Evolutionary conservation across 1,139 yeast species (phyloP).

Genomic region (Waltiozyma solani): DNA sequence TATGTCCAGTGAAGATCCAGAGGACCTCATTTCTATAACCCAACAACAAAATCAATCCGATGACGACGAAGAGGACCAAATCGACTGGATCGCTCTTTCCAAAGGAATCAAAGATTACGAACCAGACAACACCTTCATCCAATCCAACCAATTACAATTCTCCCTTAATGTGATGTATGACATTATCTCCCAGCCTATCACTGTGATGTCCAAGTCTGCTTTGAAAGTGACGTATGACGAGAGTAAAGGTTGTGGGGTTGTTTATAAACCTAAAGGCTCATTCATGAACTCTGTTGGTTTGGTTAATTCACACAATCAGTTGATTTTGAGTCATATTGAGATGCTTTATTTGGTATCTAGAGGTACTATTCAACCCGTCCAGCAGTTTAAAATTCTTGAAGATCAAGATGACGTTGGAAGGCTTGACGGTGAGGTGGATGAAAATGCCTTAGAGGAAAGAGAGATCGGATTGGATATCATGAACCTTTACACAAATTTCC

Average conservation of each 20-base stretch:
- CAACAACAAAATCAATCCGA: no score
- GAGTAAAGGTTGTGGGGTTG: neutral
- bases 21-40: no score
- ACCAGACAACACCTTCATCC: neutral
- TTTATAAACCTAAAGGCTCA: neutral
- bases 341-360: neutral
- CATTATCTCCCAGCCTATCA: neutral
- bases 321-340: neutral
- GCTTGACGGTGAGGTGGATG: no score
- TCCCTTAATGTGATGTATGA: neutral
- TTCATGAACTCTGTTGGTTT: neutral
- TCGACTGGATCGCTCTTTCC: conserved; percentile 1
- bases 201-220: neutral
- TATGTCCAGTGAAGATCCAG: neutral
- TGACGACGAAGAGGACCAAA: neutral
- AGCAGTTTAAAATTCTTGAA: neutral
- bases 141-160: neutral
- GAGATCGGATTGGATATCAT: neutral
- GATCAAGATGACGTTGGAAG: no score
- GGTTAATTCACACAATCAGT: neutral
- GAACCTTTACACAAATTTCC: neutral
- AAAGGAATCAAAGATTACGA: neutral
- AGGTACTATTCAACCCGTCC: neutral
- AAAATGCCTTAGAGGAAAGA: no score
- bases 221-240: neutral